phyloP scores from a whole-genome alignment of 2,329 filamentous ascomycete species.

The Alternaria solani region DNA sequence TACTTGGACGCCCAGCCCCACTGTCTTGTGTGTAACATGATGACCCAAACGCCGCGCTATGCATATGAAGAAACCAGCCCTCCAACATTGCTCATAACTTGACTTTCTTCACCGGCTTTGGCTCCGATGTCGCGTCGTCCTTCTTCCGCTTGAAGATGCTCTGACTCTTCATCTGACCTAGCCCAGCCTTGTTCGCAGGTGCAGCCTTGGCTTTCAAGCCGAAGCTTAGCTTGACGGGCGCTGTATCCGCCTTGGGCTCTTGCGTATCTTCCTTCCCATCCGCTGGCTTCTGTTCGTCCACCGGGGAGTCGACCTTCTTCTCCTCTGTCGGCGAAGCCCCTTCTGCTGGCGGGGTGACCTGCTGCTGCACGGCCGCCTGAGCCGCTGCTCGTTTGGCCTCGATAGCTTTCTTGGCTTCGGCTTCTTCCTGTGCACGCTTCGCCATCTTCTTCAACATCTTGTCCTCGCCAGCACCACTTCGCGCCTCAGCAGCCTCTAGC shows the following conservation, averaged over 20 bases:
- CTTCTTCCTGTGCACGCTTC: constrained; percentile 71
- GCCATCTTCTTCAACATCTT: constrained; percentile 85
- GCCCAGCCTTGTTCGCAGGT: constrained; percentile 37
- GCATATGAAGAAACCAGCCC: constrained; percentile 7
- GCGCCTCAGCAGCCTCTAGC: constrained; percentile 86
- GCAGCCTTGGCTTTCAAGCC: constrained; percentile 20
- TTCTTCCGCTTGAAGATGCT: constrained; percentile 50
- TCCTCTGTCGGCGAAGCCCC: constrained; percentile 39
- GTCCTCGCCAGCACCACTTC: constrained; percentile 89
- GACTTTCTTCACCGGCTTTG: constrained; percentile 46
- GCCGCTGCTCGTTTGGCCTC: constrained; percentile 56
- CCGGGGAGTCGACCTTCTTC: constrained; percentile 59
- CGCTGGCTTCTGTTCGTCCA: constrained; percentile 86
- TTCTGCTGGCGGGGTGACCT: constrained; percentile 44
- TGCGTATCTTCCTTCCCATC: constrained; percentile 69
- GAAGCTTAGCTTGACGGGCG: constrained; percentile 37
- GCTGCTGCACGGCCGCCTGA: constrained; percentile 42
- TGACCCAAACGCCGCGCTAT: constrained; percentile 33
- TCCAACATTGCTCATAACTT: constrained; percentile 32
- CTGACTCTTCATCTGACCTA: constrained; percentile 47
- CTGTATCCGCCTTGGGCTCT: constrained; percentile 47
- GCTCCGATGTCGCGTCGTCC: constrained; percentile 30
- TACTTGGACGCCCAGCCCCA: neutral
- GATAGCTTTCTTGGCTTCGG: constrained; percentile 46
- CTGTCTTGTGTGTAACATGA: neutral